Conservation (phyloP, 148 eudicot genomes). For the Chenopodium suecicum region DNA sequence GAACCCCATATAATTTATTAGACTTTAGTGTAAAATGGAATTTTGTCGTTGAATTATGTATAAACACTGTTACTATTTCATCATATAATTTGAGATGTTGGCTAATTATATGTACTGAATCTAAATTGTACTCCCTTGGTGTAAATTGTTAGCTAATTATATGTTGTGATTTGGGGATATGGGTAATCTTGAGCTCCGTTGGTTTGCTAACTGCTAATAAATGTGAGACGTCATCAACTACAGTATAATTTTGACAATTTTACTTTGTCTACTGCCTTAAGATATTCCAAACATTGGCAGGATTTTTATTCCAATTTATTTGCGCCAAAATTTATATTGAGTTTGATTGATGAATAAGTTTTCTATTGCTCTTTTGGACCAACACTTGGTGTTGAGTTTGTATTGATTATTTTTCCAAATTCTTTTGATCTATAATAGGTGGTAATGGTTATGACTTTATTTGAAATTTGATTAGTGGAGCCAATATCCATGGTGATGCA, state of each 20-base stretch:
- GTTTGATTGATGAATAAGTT: neutral
- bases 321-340: neutral
- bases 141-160: no score
- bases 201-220: neutral
- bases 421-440: no score
- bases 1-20: neutral
- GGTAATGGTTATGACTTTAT: neutral
- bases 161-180: neutral
- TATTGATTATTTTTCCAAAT: no score
- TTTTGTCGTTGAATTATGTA: neutral
- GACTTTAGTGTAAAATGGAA: no score
- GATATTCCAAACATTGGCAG: no score
- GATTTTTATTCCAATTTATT: no score
- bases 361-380: neutral
- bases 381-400: neutral
- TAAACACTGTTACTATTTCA: neutral
- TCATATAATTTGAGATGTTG: neutral
- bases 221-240: no score
- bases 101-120: conserved; percentile 5
- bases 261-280: neutral
- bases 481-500: neutral
- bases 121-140: conserved; percentile 13
- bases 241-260: neutral
- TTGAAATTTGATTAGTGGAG: neutral
- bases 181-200: neutral